Percentiles rank a stretch among this genome's conserved stretches.
These are phyloP conservation scores for Epichloe elymi DNA, from an alignment of 2,329 filamentous ascomycete genomes.

Conservation along the genomic window DNA sequence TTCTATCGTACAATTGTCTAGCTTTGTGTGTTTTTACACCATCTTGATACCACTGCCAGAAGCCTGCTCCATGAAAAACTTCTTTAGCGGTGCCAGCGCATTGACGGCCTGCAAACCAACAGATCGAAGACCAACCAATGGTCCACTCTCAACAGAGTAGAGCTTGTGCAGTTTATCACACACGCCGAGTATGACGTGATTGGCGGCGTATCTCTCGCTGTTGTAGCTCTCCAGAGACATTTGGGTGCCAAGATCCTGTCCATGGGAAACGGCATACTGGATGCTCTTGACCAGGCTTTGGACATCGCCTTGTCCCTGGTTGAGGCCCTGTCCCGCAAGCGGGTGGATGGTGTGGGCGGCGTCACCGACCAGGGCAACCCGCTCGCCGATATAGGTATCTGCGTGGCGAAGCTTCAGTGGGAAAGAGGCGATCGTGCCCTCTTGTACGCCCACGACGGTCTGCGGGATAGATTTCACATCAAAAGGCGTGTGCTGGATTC, in stretches of 20 bases:
- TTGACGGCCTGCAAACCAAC: constrained; percentile 67
- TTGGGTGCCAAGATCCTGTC: constrained; percentile 72
- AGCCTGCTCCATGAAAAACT: constrained; percentile 69
- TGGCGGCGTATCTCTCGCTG: constrained; percentile 66
- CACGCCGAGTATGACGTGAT: constrained; percentile 65
- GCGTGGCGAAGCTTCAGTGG: constrained; percentile 85
- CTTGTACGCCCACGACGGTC: constrained; percentile 56
- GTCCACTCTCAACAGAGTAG: constrained; percentile 69
- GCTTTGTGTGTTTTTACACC: constrained; percentile 13
- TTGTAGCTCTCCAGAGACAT: constrained; percentile 74
- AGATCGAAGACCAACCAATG: constrained; percentile 67
- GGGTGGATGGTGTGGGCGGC: constrained; percentile 93
- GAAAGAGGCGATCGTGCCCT: constrained; percentile 74
- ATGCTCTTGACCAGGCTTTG: constrained; percentile 65
- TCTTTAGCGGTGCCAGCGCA: constrained; percentile 61
- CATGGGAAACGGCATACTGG: constrained; percentile 62
- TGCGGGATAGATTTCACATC: constrained; percentile 48
- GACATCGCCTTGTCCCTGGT: constrained; percentile 83
- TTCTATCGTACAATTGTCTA: neutral
- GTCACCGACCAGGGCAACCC: constrained; percentile 85
- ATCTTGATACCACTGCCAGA: constrained; percentile 40
- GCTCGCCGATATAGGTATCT: constrained; percentile 81
- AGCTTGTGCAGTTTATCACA: constrained; percentile 88
- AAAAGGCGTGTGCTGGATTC: constrained; percentile 54
- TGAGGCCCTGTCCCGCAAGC: constrained; percentile 85